Evolutionary conservation across 371 early-diverging fungal genomes (phyloP).

Genomic region (Mucor indicus): DNA sequence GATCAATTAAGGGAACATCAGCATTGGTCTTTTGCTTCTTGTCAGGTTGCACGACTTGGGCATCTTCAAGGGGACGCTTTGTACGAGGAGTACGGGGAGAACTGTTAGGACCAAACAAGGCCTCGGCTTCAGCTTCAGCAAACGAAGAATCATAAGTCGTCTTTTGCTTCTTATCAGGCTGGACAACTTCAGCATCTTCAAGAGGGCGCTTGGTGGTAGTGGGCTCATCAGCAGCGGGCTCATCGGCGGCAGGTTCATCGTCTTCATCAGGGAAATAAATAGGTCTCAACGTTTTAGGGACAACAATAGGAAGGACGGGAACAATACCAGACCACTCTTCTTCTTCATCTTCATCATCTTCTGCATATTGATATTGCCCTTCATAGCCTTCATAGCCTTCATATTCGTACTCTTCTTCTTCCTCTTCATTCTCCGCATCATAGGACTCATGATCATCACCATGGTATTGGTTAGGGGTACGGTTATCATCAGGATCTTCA

Average conservation of each 20-base stretch:
- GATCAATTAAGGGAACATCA: not conserved
- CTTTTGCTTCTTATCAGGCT: not conserved
- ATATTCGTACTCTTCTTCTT: not conserved
- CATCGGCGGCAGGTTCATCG: not conserved
- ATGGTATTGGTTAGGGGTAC: too few relatives aligned
- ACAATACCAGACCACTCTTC: conserved; percentile 9
- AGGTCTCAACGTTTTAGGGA: conserved; percentile 13
- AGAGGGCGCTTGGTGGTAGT: not conserved
- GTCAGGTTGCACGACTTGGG: not conserved
- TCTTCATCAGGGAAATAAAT: not conserved
- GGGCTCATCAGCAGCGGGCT: not conserved
- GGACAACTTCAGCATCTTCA: not conserved
- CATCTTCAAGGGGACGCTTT: not conserved
- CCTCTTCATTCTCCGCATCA: not conserved
- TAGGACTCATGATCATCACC: too few relatives aligned
- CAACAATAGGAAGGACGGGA: conserved; percentile 35
- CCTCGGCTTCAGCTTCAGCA: too few relatives aligned
- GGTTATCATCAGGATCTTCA: too few relatives aligned
- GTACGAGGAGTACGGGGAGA: not conserved
- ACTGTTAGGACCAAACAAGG: too few relatives aligned
- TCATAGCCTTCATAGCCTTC: conserved; percentile 31
- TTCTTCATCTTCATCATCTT: conserved; percentile 5
- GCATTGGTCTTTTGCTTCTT: not conserved
- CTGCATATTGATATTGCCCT: conserved; percentile 17
- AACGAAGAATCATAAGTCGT: not conserved